Evolutionary conservation across 208 protist species (phyloP), one percentile per base, ranked within the genome.

Genomic region (Porcisia deanei): DNA sequence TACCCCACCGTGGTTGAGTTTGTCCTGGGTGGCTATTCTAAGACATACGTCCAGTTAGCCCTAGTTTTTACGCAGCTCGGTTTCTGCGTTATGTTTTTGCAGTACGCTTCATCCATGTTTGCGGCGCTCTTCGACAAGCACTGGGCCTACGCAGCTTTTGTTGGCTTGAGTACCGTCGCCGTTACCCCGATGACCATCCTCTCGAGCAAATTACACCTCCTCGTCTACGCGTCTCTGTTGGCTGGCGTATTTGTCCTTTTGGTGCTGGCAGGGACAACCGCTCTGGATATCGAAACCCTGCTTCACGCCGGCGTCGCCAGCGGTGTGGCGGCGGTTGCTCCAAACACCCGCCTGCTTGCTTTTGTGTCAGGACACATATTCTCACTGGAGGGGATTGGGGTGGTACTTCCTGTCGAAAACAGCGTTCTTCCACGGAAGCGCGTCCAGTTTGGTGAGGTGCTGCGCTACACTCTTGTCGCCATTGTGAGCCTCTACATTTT

Each of bases 31-130:
- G 58, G 68, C 41, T 81, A 76, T 55, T 88, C 89, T 59, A 81
- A 84, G 60, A 86, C 88, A 59, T 88, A 93, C 52, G 90, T 87
- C 2, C 77, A 91, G 55, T 90, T 89, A 71, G 79, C 88, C 16
- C 85, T 95, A 64, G 87, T 94, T 58, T 94, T 95, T 76, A 97
- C 90, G 39, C 93, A 96, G 71, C 94, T 97, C 66, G 90, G 90
- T 22, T 95, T 96, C 64, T 97, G 94, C 78, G 73, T 95, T 39
- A 90, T 94, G 74, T 96, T 89, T 65, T 68, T 93, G 43, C 90
- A 95, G 80, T 96, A 91, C 80, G 80, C 89, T 30, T 86, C 87
- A 9, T 86, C 86, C n/a, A 89, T 94, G 79, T 88, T 97, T 73
- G 82, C 85, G 25, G 61, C 81, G 3, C 67, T 94, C 18, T 85